Base-by-base conservation (phyloP, 2,329 filamentous ascomycete genomes). In the Niveomyces coronatus region DNA sequence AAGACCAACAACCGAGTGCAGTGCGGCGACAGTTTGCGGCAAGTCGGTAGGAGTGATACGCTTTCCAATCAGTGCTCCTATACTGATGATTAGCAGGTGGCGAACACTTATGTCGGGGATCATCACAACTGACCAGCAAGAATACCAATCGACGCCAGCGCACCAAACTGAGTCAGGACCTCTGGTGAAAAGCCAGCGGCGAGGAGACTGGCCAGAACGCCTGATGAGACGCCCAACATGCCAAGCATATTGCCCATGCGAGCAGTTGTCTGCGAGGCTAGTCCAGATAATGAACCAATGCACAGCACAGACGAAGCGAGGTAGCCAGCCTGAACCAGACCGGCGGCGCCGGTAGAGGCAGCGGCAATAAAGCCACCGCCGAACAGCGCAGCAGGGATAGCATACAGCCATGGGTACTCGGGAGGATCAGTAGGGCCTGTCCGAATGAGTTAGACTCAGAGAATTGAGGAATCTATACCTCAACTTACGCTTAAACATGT, bases 1-100 rank as follows among this genome's bases (percentile, higher is more conserved):
- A 1, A 94, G 70, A 56, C 87, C 87, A 22, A 94, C 87, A 7
- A 94, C 86, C 0, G 85, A 93, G 60, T 94, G 87, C 20, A 94
- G 66, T 1, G 86, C 86, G 15, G 86, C 87, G 3, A 94, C 86
- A 0, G 85, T 94, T 56, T 94, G 86, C 0, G 87, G 87, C 2
- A 94, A 73, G 39, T 86, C 84, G 0, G 86, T 94, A 0, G 87
- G 84, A 0, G 85, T 93, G 47, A 94, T 94, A 10, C 85, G 76
- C 49, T 85, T 82, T 30, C 86, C 87, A 45, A 94, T 89, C 17
- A 87, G 54, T 35, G 85, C 71, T 22, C 84, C 79, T 53, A 53
- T 45, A 16, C 9, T 28, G n/a, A 17, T 47, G 19, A 47, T 43
- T 9, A 42, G 9, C 7, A n/a, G n/a, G n/a, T n/a, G n/a, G n/a